Evolutionary conservation across 2,329 filamentous ascomycete genomes (phyloP).

Genomic region (Thelonectria rubi): DNA sequence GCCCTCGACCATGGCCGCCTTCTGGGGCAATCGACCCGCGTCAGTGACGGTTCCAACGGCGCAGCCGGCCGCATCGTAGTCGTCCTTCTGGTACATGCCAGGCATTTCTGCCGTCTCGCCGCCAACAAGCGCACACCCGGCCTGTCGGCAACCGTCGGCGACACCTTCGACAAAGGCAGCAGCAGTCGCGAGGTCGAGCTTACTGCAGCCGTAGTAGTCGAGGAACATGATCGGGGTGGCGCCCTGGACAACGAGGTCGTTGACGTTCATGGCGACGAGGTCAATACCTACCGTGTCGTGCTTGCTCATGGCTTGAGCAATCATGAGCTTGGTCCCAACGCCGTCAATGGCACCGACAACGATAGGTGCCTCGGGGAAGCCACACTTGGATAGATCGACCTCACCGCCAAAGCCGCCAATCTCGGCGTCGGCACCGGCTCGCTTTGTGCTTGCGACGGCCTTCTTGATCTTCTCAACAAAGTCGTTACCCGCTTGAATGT

Average conservation of each 20-base stretch:
- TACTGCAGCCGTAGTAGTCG: conserved; percentile 96
- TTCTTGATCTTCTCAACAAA: conserved; percentile 93
- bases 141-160: conserved; percentile 83
- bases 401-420: conserved; percentile 94
- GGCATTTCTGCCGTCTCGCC: conserved; percentile 99
- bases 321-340: conserved; percentile 50
- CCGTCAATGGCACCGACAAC: conserved; percentile 96
- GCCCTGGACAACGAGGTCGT: conserved; percentile 95
- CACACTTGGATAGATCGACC: conserved; percentile 69
- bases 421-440: conserved; percentile 88
- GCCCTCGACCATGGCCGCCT: conserved; percentile 77
- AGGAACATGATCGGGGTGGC: conserved; percentile 96
- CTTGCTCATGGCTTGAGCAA: conserved; percentile 81
- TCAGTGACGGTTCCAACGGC: conserved; percentile 84
- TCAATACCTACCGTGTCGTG: conserved; percentile 97
- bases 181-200: conserved; percentile 79
- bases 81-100: conserved; percentile 86
- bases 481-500: conserved; percentile 91
- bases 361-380: conserved; percentile 78
- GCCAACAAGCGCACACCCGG: conserved; percentile 90
- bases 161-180: conserved; percentile 92
- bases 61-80: conserved; percentile 93
- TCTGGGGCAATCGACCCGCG: conserved; percentile 77
- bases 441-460: conserved; percentile 83
- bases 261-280: conserved; percentile 98